Conservation (phyloP, 2,329 filamentous ascomycete species). For the Arthroderma sp. region DNA sequence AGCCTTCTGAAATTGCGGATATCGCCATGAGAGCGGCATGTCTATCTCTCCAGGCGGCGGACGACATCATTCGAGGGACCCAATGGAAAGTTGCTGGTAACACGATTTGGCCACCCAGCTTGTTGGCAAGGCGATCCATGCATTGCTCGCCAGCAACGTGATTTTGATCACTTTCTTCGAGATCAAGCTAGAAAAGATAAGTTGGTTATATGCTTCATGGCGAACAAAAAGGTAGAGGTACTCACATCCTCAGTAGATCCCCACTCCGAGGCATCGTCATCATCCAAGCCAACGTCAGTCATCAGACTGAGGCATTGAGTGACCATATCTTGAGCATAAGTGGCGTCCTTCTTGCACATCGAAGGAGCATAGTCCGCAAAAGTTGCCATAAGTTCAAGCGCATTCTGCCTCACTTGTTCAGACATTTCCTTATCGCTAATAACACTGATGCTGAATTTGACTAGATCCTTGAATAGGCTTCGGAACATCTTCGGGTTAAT, state of each 20-base stretch:
- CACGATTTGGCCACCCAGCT: slow-evolving; percentile 86
- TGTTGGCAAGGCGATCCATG: slow-evolving; percentile 95
- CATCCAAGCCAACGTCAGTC: slow-evolving; percentile 90
- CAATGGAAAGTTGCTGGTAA: slow-evolving; percentile 89
- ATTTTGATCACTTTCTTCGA: slow-evolving; percentile 92
- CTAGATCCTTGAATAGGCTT: slow-evolving; percentile 78
- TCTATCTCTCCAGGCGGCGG: slow-evolving; percentile 83
- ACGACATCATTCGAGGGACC: slow-evolving; percentile 96
- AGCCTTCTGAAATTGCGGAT: slow-evolving; percentile 94
- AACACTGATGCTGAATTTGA: slow-evolving; percentile 83
- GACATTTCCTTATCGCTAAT: slow-evolving; percentile 92
- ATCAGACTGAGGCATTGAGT: slow-evolving; percentile 95
- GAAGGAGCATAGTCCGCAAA: slow-evolving; percentile 90
- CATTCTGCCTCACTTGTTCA: slow-evolving; percentile 83
- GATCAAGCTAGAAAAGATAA: slow-evolving; percentile 51
- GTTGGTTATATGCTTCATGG: slow-evolving; percentile 10
- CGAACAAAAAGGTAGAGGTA: slow-evolving; percentile 10
- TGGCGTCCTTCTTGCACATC: slow-evolving; percentile 89
- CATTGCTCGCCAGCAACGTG: slow-evolving; percentile 96
- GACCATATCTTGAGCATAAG: slow-evolving; percentile 91
- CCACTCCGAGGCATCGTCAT: slow-evolving; percentile 92
- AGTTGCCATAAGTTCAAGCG: slow-evolving; percentile 91
- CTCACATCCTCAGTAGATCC: slow-evolving; percentile 77
- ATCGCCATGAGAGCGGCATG: slow-evolving; percentile 98
- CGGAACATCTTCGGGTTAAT: slow-evolving; percentile 97